Evolutionary conservation across 345 rosid genomes (phyloP).

Genomic region (Lumnitzera racemosa): DNA sequence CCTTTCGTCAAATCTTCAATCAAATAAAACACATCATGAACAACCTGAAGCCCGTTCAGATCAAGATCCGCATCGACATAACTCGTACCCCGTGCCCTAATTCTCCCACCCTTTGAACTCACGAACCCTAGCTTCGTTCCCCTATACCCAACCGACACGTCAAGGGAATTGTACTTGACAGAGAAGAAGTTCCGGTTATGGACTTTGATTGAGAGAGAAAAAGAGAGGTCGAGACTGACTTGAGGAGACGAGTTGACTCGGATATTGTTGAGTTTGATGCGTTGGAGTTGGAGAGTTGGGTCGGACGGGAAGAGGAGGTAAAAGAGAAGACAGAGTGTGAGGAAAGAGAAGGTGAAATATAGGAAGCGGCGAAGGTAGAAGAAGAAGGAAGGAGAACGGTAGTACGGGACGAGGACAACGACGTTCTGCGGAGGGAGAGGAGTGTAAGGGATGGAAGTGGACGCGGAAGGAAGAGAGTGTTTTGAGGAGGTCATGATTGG

Average conservation of each 20-base stretch:
- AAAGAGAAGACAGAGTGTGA: slow-evolving; percentile 39
- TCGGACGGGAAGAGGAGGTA: slow-evolving; percentile 74
- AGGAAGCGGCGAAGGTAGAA: slow-evolving; percentile 36
- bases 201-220: slow-evolving; percentile 53
- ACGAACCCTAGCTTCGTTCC: slow-evolving; percentile 71
- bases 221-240: slow-evolving; percentile 60
- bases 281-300: slow-evolving; percentile 41
- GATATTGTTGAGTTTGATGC: slow-evolving; percentile 54
- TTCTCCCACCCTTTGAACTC: slow-evolving; percentile 41
- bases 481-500: slow-evolving; percentile 29
- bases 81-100: slow-evolving; percentile 59
- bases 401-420: slow-evolving; percentile 40
- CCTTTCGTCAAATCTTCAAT: slow-evolving; percentile 65
- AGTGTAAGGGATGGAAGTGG: slow-evolving; percentile 27
- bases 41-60: slow-evolving; percentile 59
- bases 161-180: slow-evolving; percentile 47
- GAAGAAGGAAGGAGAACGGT: slow-evolving; percentile 10
- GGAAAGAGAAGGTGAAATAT: slow-evolving; percentile 27
- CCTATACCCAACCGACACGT: slow-evolving; percentile 65
- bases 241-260: slow-evolving; percentile 33
- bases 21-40: slow-evolving; percentile 69
- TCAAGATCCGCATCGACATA: slow-evolving; percentile 70
- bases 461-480: slow-evolving; percentile 12
- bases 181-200: slow-evolving; percentile 61
- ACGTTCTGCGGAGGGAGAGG: slow-evolving; percentile 41